Evolutionary conservation across 371 early-diverging fungal species (phyloP).

Genomic region (Haplosporangium sp.): DNA sequence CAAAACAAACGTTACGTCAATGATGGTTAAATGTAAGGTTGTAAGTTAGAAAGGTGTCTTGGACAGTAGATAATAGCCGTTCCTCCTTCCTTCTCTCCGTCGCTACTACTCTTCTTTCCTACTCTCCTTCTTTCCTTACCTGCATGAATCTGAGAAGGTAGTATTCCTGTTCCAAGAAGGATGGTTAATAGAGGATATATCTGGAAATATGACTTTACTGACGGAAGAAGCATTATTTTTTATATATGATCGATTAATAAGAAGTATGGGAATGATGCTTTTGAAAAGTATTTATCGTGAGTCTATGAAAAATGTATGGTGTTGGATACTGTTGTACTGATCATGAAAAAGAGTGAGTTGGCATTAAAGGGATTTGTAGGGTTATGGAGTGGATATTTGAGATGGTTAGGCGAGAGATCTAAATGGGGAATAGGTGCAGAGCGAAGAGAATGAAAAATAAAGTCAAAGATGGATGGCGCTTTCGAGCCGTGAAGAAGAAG

Average conservation of each 20-base stretch:
- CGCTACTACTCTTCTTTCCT: no score
- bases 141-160: conserved; percentile 9
- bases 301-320: background rate
- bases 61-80: no score
- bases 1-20: background rate
- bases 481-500: background rate
- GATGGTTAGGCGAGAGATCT: no score
- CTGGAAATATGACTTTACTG: background rate
- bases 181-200: background rate
- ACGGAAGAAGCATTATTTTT: conserved; percentile 13
- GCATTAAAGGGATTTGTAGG: background rate
- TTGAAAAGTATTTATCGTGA: background rate
- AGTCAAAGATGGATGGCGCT: no score
- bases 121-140: background rate
- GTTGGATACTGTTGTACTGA: background rate
- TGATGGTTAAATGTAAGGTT: background rate
- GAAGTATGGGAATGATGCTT: background rate
- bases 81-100: no score
- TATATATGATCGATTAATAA: background rate
- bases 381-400: no score
- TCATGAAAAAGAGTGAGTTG: background rate
- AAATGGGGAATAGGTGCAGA: background rate
- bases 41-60: background rate
- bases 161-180: background rate
- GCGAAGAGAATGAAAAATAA: background rate